Conservation (phyloP, 768 basidiomycete species). For the Naganishia onofrii region DNA sequence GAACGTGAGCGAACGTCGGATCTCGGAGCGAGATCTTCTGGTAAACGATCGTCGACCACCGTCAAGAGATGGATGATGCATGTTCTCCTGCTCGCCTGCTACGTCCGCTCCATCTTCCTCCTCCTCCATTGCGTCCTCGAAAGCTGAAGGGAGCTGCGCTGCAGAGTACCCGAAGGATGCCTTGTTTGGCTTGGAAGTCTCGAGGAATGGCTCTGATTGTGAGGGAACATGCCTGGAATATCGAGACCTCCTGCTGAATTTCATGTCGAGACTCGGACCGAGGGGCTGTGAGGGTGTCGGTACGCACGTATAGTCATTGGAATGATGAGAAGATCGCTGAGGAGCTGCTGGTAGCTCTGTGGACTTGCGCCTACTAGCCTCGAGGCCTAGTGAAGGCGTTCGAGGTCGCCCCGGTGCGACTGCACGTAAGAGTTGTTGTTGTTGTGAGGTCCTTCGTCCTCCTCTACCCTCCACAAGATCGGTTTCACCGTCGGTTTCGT, state of each 20-base stretch:
- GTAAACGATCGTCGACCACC: conserved; percentile 10
- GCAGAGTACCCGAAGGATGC: not conserved
- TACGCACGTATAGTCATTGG: conserved; percentile 5
- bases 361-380: conserved; percentile 11
- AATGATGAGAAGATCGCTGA: conserved; percentile 11
- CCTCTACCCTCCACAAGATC: not conserved
- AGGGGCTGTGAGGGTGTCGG: conserved; percentile 17
- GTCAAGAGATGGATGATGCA: not conserved
- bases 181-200: not conserved
- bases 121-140: conserved; percentile 19
- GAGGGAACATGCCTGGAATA: conserved; percentile 5
- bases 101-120: not conserved
- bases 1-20: conserved; percentile 21
- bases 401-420: not conserved
- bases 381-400: conserved; percentile 11
- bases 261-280: not conserved
- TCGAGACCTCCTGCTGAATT: not conserved
- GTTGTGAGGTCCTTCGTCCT: not conserved
- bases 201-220: conserved; percentile 5
- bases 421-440: not conserved
- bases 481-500: conserved; percentile 29
- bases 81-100: not conserved
- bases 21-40: conserved; percentile 14
- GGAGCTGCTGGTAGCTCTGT: not conserved
- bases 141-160: conserved; percentile 13